Conservation (phyloP, 768 basidiomycete genomes). For the Nidularia sp. region DNA sequence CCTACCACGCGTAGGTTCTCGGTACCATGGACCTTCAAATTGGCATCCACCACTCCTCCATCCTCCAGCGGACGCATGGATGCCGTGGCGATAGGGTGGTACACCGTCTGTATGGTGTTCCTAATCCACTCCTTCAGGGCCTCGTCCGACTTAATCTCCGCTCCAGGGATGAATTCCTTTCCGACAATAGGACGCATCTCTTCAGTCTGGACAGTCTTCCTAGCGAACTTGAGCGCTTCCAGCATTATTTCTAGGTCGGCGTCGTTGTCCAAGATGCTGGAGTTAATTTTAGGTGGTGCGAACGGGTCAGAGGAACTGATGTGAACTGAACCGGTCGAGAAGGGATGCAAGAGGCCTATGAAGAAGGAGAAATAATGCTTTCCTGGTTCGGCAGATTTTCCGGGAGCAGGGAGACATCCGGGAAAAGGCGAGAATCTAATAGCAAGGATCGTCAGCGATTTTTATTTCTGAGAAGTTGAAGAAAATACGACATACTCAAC, state of each 20-base stretch:
- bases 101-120: conserved; percentile 43
- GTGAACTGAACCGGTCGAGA: neutral
- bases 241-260: neutral
- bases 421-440: too few species aligned
- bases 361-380: neutral
- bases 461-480: too few species aligned
- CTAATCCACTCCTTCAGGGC: conserved; percentile 52
- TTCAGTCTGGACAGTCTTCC: neutral
- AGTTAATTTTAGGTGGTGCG: neutral
- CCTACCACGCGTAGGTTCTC: conserved; percentile 7
- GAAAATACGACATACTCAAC: too few species aligned
- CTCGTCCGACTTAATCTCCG: conserved; percentile 45
- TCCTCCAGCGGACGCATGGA: conserved; percentile 23
- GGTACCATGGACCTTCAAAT: conserved; percentile 26
- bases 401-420: neutral
- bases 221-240: neutral
- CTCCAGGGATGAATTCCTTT: conserved; percentile 15
- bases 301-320: neutral
- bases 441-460: too few species aligned
- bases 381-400: neutral
- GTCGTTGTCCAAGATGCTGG: neutral
- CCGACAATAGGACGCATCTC: conserved; percentile 13
- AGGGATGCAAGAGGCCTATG: neutral
- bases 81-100: conserved; percentile 42
- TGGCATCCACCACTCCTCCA: conserved; percentile 28